phyloP scores from a whole-genome alignment of 1,284 basidiomycete species.

The Fomitopsis betulina region DNA sequence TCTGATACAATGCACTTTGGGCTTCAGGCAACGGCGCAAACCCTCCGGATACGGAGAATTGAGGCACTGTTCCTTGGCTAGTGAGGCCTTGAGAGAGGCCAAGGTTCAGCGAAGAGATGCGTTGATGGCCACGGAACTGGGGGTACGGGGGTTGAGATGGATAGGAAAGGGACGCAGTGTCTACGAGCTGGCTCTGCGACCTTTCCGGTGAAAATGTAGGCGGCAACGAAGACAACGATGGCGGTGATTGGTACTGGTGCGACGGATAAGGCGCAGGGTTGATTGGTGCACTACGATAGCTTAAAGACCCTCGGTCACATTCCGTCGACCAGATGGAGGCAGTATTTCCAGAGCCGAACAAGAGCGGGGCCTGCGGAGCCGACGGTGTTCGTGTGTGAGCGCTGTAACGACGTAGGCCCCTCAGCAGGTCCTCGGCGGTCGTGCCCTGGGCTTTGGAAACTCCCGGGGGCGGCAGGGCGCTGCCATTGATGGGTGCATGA shows the following conservation, averaged over 20 bases:
- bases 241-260: conserved; percentile 3
- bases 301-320: conserved; percentile 8
- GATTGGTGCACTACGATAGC: conserved; percentile 7
- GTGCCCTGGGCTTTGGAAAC: conserved; percentile 26
- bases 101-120: conserved; percentile 18
- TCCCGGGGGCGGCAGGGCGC: conserved; percentile 9
- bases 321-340: conserved; percentile 28
- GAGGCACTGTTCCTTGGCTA: background rate
- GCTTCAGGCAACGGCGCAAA: conserved; percentile 14
- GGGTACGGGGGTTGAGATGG: conserved; percentile 6
- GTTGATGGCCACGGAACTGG: conserved; percentile 15
- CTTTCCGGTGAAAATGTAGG: conserved; percentile 8
- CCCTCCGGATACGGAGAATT: conserved; percentile 12
- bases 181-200: conserved; percentile 9
- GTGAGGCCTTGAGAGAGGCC: conserved; percentile 10
- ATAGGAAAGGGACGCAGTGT: background rate
- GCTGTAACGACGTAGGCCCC: conserved; percentile 31
- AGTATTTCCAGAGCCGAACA: conserved; percentile 25
- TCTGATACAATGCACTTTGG: conserved; percentile 11
- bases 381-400: conserved; percentile 26
- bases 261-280: conserved; percentile 7
- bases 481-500: background rate
- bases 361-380: conserved; percentile 21
- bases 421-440: conserved; percentile 61
- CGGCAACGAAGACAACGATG: background rate